Conservation (phyloP, 1,284 basidiomycete genomes). For the Trametes hirsuta region DNA sequence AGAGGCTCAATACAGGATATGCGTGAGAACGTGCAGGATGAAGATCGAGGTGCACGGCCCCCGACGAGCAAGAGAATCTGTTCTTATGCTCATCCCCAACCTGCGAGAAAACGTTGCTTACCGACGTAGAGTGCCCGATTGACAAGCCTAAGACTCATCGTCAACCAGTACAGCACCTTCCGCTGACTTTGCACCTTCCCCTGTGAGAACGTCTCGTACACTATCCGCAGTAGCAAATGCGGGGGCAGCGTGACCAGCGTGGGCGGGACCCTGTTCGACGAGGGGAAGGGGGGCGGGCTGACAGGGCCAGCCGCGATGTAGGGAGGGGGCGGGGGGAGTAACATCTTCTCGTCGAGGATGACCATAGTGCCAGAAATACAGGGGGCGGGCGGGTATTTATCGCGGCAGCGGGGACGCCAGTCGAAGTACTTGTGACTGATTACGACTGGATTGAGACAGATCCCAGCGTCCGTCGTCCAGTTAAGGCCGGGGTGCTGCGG, state of each 20-base stretch:
- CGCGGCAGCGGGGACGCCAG: constrained; percentile 10
- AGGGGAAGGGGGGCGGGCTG: constrained; percentile 40
- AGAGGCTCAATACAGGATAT: constrained; percentile 4
- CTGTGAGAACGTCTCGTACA: constrained; percentile 61
- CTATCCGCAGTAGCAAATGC: constrained; percentile 62
- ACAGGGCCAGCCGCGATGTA: constrained; percentile 34
- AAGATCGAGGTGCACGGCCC: neutral
- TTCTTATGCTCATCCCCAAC: neutral
- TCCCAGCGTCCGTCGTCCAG: constrained; percentile 9
- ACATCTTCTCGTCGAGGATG: constrained; percentile 55
- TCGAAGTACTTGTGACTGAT: constrained; percentile 17
- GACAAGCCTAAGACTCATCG: constrained; percentile 63
- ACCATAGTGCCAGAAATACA: constrained; percentile 39
- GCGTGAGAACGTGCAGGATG: neutral
- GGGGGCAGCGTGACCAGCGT: constrained; percentile 51
- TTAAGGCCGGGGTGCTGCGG: constrained; percentile 19
- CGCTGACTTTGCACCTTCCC: constrained; percentile 54
- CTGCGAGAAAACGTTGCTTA: constrained; percentile 32
- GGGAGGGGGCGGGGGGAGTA: constrained; percentile 47
- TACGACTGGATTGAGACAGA: constrained; percentile 8
- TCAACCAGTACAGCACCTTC: constrained; percentile 70
- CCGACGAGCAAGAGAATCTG: neutral
- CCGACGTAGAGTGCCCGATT: constrained; percentile 67
- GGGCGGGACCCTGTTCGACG: constrained; percentile 17
- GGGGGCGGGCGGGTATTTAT: constrained; percentile 18